Evolutionary conservation across 1,284 basidiomycete genomes (phyloP).

Genomic region (Sphagnurus paluster): DNA sequence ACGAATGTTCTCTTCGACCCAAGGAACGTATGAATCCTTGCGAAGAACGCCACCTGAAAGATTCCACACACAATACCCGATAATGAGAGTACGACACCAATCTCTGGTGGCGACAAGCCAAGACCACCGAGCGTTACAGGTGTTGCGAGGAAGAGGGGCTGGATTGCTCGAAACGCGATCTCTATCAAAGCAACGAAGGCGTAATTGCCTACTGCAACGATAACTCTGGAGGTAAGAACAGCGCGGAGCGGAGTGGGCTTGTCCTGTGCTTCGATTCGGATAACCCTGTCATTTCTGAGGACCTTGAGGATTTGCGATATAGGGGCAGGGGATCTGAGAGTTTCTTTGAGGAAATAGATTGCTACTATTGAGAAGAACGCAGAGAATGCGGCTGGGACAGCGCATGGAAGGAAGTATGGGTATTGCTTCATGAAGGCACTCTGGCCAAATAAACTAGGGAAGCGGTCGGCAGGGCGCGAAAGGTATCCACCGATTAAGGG

Average conservation of each 20-base stretch:
- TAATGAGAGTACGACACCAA: slow-evolving; percentile 57
- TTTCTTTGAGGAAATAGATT: slow-evolving; percentile 58
- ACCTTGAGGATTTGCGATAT: slow-evolving; percentile 26
- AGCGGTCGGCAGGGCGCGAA: slow-evolving; percentile 63
- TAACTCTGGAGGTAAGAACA: slow-evolving; percentile 48
- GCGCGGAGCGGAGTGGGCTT: slow-evolving; percentile 49
- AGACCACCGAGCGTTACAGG: slow-evolving; percentile 65
- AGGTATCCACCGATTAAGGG: slow-evolving; percentile 66
- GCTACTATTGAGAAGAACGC: slow-evolving; percentile 52
- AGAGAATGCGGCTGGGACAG: slow-evolving; percentile 28
- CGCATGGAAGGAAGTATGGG: slow-evolving; percentile 74
- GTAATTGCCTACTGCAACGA: slow-evolving; percentile 64
- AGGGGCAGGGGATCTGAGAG: slow-evolving; percentile 31
- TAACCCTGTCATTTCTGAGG: not conserved
- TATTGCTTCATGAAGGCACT: slow-evolving; percentile 62
- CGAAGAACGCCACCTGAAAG: slow-evolving; percentile 61
- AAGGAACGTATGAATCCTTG: slow-evolving; percentile 49
- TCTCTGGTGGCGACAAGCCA: slow-evolving; percentile 57
- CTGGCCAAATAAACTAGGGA: slow-evolving; percentile 62
- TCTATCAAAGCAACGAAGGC: slow-evolving; percentile 63
- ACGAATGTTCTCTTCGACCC: slow-evolving; percentile 60
- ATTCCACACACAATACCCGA: slow-evolving; percentile 61
- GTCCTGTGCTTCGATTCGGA: slow-evolving; percentile 17
- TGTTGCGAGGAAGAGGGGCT: slow-evolving; percentile 68
- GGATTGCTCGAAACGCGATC: slow-evolving; percentile 62